A percentile compares a stretch with the other conserved stretches of the same genome.
phyloP scores from a whole-genome alignment of 805 yeast genomes.

The Schwanniomyces sp. region DNA sequence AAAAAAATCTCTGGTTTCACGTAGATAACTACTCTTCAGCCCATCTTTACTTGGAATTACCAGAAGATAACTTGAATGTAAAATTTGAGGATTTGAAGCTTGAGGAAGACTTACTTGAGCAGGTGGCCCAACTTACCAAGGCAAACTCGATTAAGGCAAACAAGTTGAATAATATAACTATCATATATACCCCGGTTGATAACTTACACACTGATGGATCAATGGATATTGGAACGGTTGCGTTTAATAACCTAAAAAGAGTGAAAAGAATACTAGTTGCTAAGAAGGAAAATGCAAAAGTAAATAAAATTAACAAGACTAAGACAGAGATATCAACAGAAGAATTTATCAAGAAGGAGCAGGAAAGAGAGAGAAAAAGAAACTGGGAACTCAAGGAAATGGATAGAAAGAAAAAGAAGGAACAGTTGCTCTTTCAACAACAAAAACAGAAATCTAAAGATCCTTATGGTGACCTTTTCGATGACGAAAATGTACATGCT shows the following conservation, averaged over 20 bases:
- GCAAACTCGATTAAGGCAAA: constrained; percentile 77
- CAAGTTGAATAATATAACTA: constrained; percentile 62
- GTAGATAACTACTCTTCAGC: constrained; percentile 77
- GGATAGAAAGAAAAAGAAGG: constrained; percentile 39
- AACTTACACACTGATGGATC: constrained; percentile 65
- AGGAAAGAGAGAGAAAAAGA: constrained; percentile 25
- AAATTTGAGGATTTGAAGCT: constrained; percentile 42
- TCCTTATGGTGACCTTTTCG: constrained; percentile 35
- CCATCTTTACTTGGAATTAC: constrained; percentile 66
- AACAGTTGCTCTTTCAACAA: constrained; percentile 32
- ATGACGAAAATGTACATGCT: constrained; percentile 27
- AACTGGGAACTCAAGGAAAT: constrained; percentile 12
- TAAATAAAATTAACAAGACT: constrained; percentile 67
- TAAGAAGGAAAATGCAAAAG: constrained; percentile 54
- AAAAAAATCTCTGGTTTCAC: constrained; percentile 77
- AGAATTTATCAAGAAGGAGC: constrained; percentile 33
- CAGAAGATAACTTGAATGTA: constrained; percentile 46
- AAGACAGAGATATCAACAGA: constrained; percentile 55
- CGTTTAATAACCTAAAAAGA: constrained; percentile 59
- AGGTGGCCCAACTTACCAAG: constrained; percentile 67
- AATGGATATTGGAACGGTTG: constrained; percentile 80
- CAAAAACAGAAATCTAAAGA: constrained; percentile 36
- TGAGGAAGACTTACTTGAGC: constrained; percentile 47
- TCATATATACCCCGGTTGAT: constrained; percentile 73
- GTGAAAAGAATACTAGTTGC: constrained; percentile 55